Percentiles rank a stretch among this genome's conserved stretches.
phyloP scores from a whole-genome alignment of 2,329 filamentous ascomycete species.

The Scopulariopsis brevicaulis region DNA sequence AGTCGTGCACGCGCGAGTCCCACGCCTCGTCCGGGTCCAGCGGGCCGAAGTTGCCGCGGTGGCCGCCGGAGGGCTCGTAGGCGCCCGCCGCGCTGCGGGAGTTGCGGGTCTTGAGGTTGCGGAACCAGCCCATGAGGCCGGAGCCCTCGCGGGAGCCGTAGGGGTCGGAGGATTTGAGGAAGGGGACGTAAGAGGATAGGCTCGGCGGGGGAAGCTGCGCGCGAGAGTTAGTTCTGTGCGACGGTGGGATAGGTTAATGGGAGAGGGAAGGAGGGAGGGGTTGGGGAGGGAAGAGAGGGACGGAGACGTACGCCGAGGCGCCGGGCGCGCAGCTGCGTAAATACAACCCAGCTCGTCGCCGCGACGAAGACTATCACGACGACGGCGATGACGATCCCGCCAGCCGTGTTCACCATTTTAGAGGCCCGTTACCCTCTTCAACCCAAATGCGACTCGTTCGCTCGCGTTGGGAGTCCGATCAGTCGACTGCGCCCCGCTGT shows the following conservation, averaged over 20 bases:
- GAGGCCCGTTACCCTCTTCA: background rate
- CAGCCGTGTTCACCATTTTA: conserved; percentile 6
- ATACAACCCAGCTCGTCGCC: conserved; percentile 56
- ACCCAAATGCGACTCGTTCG: background rate
- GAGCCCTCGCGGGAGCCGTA: conserved; percentile 38
- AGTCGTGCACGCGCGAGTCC: conserved; percentile 66
- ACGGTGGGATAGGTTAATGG: background rate
- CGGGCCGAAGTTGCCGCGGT: conserved; percentile 45
- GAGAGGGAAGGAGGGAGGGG: background rate
- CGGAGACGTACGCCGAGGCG: conserved; percentile 50
- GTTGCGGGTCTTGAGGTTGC: conserved; percentile 52
- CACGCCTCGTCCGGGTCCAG: conserved; percentile 79
- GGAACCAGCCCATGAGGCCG: conserved; percentile 60
- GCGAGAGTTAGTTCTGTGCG: background rate
- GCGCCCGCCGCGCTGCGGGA: conserved; percentile 57
- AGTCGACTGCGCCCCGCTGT: background rate
- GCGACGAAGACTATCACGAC: conserved; percentile 47
- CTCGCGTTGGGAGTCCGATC: background rate
- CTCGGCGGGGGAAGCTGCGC: conserved; percentile 57
- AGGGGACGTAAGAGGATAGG: conserved; percentile 60
- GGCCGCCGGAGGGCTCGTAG: conserved; percentile 46
- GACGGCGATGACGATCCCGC: conserved; percentile 50
- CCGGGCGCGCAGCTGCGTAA: conserved; percentile 60
- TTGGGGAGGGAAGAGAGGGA: background rate
- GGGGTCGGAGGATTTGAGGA: conserved; percentile 39